Evolutionary conservation across 257 asterid genomes (phyloP).

Genomic region (Solanum peruvianum): DNA sequence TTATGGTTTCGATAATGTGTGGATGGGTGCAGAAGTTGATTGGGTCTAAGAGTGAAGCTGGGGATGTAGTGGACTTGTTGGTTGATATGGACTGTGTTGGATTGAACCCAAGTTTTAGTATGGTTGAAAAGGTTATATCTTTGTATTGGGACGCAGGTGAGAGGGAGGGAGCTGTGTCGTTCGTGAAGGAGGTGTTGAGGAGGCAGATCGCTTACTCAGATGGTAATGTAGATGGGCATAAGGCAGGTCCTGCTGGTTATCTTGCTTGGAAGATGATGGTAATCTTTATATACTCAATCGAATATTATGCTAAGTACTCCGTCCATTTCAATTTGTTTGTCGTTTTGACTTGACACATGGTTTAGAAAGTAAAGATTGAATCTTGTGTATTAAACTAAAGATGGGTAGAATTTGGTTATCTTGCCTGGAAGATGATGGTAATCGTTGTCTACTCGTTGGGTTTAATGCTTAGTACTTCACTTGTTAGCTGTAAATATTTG

Average conservation of each 20-base stretch:
- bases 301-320: background rate
- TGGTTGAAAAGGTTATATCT: constrained; percentile 84
- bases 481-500: background rate
- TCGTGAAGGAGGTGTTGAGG: constrained; percentile 73
- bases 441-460: background rate
- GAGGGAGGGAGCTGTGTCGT: constrained; percentile 40
- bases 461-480: background rate
- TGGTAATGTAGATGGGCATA: constrained; percentile 39
- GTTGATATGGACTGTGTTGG: constrained; percentile 98
- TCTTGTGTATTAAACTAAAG: background rate
- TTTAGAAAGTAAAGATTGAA: background rate
- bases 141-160: constrained; percentile 84
- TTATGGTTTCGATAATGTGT: constrained; percentile 95
- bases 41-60: constrained; percentile 48
- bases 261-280: constrained; percentile 99
- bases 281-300: constrained; percentile 1
- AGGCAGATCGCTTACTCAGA: constrained; percentile 39
- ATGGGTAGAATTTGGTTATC: constrained; percentile 30
- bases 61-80: constrained; percentile 72
- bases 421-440: constrained; percentile 99
- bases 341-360: background rate
- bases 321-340: background rate
- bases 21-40: constrained; percentile 86
- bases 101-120: constrained; percentile 64
- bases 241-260: constrained; percentile 85